Evolutionary conservation across 2,329 filamentous ascomycete genomes (phyloP).

Genomic region (Fusarium falciforme): DNA sequence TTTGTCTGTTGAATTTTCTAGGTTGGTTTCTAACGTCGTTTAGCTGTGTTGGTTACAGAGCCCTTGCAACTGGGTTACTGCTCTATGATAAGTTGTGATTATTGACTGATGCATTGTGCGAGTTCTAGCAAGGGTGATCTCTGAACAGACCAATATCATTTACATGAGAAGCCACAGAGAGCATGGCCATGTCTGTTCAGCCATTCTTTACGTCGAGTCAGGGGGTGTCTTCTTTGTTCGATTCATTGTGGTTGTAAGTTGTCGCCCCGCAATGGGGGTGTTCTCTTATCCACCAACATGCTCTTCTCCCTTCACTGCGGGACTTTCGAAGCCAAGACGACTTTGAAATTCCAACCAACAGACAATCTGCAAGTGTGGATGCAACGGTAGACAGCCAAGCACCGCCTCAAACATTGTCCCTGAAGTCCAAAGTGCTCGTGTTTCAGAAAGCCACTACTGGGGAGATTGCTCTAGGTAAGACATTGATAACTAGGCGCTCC

Average conservation of each 20-base stretch:
- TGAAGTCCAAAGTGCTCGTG: neutral
- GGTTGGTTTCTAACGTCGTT: neutral
- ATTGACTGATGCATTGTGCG: neutral
- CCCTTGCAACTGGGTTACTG: neutral
- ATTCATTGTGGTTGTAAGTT: neutral
- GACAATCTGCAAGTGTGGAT: neutral
- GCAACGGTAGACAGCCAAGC: neutral
- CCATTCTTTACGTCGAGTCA: neutral
- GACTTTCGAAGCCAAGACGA: neutral
- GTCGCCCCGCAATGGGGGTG: neutral
- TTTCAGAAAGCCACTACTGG: neutral
- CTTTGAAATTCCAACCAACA: constrained; percentile 2
- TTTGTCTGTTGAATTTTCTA: neutral
- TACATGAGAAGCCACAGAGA: neutral
- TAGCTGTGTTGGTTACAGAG: neutral
- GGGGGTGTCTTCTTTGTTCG: neutral
- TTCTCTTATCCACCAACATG: neutral
- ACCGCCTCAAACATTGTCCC: neutral
- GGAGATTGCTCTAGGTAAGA: neutral
- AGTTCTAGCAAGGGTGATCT: neutral
- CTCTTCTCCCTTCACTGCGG: neutral
- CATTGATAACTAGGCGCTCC: neutral
- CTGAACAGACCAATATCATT: neutral
- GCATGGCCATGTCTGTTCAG: neutral
- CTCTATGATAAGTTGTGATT: neutral